Conservation (phyloP, 2,329 filamentous ascomycete genomes). For the Claviceps digitariae region DNA sequence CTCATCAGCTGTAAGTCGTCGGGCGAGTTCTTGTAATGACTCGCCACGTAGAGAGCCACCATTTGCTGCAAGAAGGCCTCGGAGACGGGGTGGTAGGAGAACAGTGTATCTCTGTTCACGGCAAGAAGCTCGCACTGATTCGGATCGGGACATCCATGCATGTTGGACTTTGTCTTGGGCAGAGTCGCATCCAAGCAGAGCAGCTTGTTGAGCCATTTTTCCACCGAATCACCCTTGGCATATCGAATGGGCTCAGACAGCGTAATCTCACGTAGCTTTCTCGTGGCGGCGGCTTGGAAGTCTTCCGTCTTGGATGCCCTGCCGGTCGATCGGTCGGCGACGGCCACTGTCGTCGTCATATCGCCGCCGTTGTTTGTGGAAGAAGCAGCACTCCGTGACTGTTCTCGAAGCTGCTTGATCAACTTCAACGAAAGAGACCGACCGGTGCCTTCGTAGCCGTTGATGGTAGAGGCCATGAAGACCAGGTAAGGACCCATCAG, state of each 20-base stretch:
- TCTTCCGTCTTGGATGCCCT: conserved; percentile 52
- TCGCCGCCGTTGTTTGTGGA: conserved; percentile 35
- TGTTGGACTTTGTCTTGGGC: conserved; percentile 58
- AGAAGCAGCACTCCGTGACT: conserved; percentile 51
- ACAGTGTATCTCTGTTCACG: conserved; percentile 93
- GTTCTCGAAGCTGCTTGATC: conserved; percentile 91
- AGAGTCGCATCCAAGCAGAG: conserved; percentile 89
- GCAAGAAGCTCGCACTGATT: conserved; percentile 82
- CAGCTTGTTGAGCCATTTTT: conserved; percentile 91
- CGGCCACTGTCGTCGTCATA: conserved; percentile 30
- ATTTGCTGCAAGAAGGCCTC: conserved; percentile 97
- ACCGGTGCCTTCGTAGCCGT: conserved; percentile 95
- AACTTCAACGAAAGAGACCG: conserved; percentile 89
- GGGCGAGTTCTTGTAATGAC: conserved; percentile 95
- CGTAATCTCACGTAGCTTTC: conserved; percentile 82
- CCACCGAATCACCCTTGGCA: conserved; percentile 75
- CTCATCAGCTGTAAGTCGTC: conserved; percentile 99
- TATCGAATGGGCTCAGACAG: conserved; percentile 92
- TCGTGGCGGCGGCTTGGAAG: conserved; percentile 53
- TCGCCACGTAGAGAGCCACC: conserved; percentile 94
- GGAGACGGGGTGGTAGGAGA: conserved; percentile 94
- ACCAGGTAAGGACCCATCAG: conserved; percentile 94
- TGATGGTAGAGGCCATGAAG: conserved; percentile 99
- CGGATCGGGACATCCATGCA: conserved; percentile 76
- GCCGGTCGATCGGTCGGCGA: conserved; percentile 69